Conservation (phyloP, 192 early-diverging fungal genomes). For the Linnemannia schmuckeri region DNA sequence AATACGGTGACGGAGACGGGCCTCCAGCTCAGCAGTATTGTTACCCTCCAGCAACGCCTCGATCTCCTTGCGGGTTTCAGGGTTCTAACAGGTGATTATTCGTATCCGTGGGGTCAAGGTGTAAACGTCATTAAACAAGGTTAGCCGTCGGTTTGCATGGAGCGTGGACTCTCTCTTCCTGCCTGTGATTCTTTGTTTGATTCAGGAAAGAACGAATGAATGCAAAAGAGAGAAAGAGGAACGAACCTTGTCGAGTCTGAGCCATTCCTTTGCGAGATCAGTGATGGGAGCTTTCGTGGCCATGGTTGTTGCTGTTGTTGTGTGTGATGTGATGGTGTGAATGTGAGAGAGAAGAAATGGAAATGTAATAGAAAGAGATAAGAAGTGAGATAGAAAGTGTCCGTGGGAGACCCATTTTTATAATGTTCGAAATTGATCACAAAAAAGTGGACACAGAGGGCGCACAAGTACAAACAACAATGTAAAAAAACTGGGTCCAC, state of each 20-base stretch:
- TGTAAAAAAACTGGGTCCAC: neutral
- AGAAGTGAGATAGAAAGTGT: neutral
- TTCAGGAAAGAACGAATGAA: neutral
- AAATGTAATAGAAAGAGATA: constrained; percentile 5
- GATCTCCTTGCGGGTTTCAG: constrained; percentile 73
- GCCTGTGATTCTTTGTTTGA: neutral
- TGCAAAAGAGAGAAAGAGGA: neutral
- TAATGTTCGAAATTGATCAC: neutral
- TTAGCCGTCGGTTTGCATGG: neutral
- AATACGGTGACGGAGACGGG: constrained; percentile 71
- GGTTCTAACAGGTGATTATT: constrained; percentile 58
- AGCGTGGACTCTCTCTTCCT: no score
- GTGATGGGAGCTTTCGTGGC: constrained; percentile 38
- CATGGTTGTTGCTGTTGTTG: constrained; percentile 9
- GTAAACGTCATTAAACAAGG: constrained; percentile 5
- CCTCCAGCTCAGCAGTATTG: constrained; percentile 65
- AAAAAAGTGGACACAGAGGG: neutral
- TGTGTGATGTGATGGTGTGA: neutral
- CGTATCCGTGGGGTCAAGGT: neutral
- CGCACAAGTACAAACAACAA: neutral
- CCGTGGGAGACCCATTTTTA: neutral
- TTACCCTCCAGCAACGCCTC: constrained; percentile 58
- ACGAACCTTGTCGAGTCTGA: constrained; percentile 65
- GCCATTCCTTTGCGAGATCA: constrained; percentile 68
- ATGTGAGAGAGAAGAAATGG: neutral